Evolutionary conservation across 2,329 filamentous ascomycete genomes (phyloP), one percentile per base, ranked within the genome.

Genomic region (Cercospora citrullina): DNA sequence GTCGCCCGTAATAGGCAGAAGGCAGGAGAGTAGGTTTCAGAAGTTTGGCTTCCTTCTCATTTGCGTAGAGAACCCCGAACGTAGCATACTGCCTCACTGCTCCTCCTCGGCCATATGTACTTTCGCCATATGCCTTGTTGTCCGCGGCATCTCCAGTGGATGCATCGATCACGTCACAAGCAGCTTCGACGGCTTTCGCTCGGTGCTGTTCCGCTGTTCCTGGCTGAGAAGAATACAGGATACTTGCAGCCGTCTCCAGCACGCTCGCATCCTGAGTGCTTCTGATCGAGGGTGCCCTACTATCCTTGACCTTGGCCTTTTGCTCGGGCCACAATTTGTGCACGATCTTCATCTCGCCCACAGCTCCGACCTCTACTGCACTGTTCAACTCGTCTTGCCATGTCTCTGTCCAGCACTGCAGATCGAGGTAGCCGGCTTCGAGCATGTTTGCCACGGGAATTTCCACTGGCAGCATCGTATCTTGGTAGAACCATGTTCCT

Each of bases 401-500:
- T 1, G 94, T 97, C 73, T 95, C 88, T 1, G 91, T 93, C 90
- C 94, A 97, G 0, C 69, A 71, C 30, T 89, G 89, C 61, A 98
- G 83, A 75, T 96, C 92, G 65, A 90, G 83, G 77, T 96, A 99
- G 5, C 94, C 94, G n/a, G 89, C 87, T 78, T 99, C 95, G 1
- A 99, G 85, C 78, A 94, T 93, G 74, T 98, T 99, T 8, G 95
- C 93, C 36, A 97, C 90, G 16, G 88, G 83, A 0, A 92, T 87
- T 70, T 96, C 92, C 5, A 99, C 87, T 0, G 95, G 95, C 67
- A 92, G 83, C 93, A 98, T 97, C 0, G 91, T 94, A 76, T 97
- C 94, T 81, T 91, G 91, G 80, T 98, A 98, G 78, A 99, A 99
- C 95, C 95, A 99, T 0, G 94, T 98, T 0, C 91, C 93, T 72